Percentiles rank a stretch among this genome's conserved stretches.
phyloP scores from a whole-genome alignment of 2,329 filamentous ascomycete genomes.

The Cryphonectria carpinicola region DNA sequence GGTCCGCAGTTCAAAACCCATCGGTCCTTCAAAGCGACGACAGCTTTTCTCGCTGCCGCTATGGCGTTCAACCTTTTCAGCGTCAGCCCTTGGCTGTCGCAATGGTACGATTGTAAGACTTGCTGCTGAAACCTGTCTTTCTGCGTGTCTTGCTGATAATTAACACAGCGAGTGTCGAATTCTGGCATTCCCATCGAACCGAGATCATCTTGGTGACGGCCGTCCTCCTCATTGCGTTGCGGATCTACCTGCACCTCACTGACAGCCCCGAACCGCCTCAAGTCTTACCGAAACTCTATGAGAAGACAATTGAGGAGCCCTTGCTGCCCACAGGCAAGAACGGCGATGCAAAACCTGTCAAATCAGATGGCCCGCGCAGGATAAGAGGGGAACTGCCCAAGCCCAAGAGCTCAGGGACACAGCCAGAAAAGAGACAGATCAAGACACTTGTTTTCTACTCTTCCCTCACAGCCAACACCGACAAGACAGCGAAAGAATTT shows the following conservation, averaged over 20 bases:
- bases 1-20: not conserved
- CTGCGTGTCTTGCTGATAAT: not conserved
- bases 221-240: constrained; percentile 43
- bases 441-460: constrained; percentile 87
- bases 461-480: constrained; percentile 82
- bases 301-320: constrained; percentile 19
- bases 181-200: constrained; percentile 53
- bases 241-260: constrained; percentile 48
- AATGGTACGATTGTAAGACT: constrained; percentile 20
- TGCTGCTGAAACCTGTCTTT: not conserved
- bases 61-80: constrained; percentile 21
- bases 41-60: not conserved
- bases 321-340: constrained; percentile 24
- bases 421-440: constrained; percentile 46
- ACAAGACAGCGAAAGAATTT: constrained; percentile 70
- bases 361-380: constrained; percentile 49
- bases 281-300: constrained; percentile 43
- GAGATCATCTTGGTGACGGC: constrained; percentile 47
- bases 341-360: constrained; percentile 37
- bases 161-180: constrained; percentile 38
- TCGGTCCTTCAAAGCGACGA: not conserved
- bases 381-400: constrained; percentile 48
- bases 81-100: constrained; percentile 25
- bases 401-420: constrained; percentile 39
- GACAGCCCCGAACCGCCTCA: constrained; percentile 41